phyloP scores from a whole-genome alignment of 208 protist species.

The Sergeia podlipaevii region DNA sequence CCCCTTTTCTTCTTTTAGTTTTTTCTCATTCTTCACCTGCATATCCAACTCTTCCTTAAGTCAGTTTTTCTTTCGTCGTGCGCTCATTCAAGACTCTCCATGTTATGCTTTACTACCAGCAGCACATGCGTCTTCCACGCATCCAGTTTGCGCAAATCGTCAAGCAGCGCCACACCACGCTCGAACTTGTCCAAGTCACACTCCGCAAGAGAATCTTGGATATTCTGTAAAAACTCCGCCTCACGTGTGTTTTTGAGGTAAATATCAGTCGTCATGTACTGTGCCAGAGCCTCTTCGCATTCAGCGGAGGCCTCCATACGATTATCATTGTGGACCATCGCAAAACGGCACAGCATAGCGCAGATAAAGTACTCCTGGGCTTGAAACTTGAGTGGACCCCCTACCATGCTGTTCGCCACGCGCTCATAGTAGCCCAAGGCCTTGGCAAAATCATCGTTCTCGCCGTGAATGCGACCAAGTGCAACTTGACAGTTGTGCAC shows the following conservation, averaged over 20 bases:
- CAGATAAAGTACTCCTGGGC: constrained; percentile 86
- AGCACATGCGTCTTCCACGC: constrained; percentile 86
- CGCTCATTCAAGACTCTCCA: constrained; percentile 66
- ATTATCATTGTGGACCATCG: constrained; percentile 72
- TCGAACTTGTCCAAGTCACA: constrained; percentile 80
- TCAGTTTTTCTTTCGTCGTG: constrained; percentile 10
- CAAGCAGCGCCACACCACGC: constrained; percentile 60
- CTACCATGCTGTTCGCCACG: constrained; percentile 57
- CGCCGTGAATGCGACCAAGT: constrained; percentile 75
- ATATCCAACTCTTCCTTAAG: no score
- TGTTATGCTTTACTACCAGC: constrained; percentile 80
- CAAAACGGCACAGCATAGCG: constrained; percentile 79
- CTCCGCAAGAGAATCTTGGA: constrained; percentile 65
- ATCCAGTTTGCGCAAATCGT: constrained; percentile 73
- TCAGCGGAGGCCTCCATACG: constrained; percentile 61
- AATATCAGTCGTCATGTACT: constrained; percentile 57
- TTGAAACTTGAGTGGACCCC: constrained; percentile 74
- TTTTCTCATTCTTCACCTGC: no score
- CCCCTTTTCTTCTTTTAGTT: no score
- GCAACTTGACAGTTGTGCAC: constrained; percentile 76
- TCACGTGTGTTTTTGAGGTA: constrained; percentile 83
- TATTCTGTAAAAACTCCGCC: constrained; percentile 59
- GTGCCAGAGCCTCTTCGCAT: constrained; percentile 58
- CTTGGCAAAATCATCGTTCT: constrained; percentile 76
- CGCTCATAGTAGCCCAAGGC: constrained; percentile 81